A percentile compares a stretch with the other conserved stretches of the same genome.
These are phyloP conservation scores for Rhodotorula mucilaginosa DNA, from an alignment of 1,284 basidiomycete genomes.

Conservation along the genomic window DNA sequence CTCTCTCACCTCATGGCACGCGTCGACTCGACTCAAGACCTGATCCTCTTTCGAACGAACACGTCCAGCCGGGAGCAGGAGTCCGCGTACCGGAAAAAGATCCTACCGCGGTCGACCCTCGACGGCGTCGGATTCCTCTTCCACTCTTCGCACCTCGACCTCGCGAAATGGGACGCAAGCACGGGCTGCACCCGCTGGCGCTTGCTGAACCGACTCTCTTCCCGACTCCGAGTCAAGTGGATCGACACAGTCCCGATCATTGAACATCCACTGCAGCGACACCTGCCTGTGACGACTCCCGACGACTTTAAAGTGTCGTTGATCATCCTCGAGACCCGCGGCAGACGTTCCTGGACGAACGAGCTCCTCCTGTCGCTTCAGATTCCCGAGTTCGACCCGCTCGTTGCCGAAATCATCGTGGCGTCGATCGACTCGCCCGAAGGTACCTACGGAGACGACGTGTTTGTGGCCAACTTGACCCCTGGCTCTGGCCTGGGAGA, in stretches of 20 bases:
- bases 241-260: constrained; percentile 35
- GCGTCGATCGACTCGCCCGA: constrained; percentile 22
- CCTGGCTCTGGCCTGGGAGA: constrained; percentile 20
- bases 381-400: constrained; percentile 14
- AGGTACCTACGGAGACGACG: constrained; percentile 3
- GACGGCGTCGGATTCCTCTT: constrained; percentile 34
- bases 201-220: constrained; percentile 27
- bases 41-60: constrained; percentile 32
- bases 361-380: constrained; percentile 14
- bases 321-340: constrained; percentile 29
- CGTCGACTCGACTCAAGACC: constrained; percentile 19
- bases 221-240: constrained; percentile 28
- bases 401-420: constrained; percentile 24
- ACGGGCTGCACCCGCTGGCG: constrained; percentile 28
- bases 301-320: constrained; percentile 23
- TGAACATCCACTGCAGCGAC: constrained; percentile 34
- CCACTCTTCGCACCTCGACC: constrained; percentile 31
- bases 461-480: constrained; percentile 12
- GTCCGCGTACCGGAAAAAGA: constrained; percentile 16
- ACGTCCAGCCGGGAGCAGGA: constrained; percentile 10
- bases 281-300: constrained; percentile 19
- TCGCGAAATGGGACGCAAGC: constrained; percentile 18
- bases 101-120: constrained; percentile 22
- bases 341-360: constrained; percentile 16
- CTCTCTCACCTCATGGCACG: constrained; percentile 35